A percentile compares a stretch with the other conserved stretches of the same genome.
phyloP scores from a whole-genome alignment of 495 filamentous ascomycete species.

The Usnea hakonensis region DNA sequence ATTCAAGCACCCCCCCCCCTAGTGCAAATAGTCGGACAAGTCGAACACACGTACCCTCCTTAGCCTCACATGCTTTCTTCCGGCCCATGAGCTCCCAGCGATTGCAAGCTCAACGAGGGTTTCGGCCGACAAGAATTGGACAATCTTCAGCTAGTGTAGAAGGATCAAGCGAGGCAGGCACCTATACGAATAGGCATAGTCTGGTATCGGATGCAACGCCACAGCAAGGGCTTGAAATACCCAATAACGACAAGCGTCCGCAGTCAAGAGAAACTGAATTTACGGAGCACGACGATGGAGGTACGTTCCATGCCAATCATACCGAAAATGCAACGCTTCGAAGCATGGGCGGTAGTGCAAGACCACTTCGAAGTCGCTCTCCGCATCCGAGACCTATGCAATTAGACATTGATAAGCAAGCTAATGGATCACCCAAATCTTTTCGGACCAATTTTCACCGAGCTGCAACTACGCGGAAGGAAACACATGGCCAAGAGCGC shows the following conservation, averaged over 20 bases:
- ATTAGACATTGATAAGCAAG: conserved; percentile 48
- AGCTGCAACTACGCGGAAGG: conserved; percentile 27
- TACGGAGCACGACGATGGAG: conserved; percentile 58
- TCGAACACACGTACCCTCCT: conserved; percentile 79
- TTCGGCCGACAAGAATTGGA: conserved; percentile 42
- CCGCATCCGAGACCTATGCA: conserved; percentile 45
- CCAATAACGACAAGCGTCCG: conserved; percentile 52
- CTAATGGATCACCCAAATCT: conserved; percentile 56
- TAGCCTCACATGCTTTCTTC: conserved; percentile 88
- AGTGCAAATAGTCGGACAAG: conserved; percentile 68
- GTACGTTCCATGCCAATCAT: conserved; percentile 68
- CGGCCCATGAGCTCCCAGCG: conserved; percentile 94
- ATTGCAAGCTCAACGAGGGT: conserved; percentile 79
- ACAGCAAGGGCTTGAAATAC: conserved; percentile 34
- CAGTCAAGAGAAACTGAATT: conserved; percentile 73
- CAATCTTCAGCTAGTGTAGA: conserved; percentile 37
- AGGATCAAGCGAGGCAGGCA: conserved; percentile 37
- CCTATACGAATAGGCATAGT: conserved; percentile 41
- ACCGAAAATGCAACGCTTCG: conserved; percentile 54
- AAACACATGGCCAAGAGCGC: conserved; percentile 61
- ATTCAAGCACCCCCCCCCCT: conserved; percentile 43
- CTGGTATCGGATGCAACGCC: conserved; percentile 41
- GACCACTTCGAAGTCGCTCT: conserved; percentile 55
- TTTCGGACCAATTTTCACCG: conserved; percentile 59
- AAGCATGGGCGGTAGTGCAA: conserved; percentile 66